These are phyloP conservation scores for Obelidium mucronatum DNA, from an alignment of 192 early-diverging fungal genomes.

Conservation along the genomic window DNA sequence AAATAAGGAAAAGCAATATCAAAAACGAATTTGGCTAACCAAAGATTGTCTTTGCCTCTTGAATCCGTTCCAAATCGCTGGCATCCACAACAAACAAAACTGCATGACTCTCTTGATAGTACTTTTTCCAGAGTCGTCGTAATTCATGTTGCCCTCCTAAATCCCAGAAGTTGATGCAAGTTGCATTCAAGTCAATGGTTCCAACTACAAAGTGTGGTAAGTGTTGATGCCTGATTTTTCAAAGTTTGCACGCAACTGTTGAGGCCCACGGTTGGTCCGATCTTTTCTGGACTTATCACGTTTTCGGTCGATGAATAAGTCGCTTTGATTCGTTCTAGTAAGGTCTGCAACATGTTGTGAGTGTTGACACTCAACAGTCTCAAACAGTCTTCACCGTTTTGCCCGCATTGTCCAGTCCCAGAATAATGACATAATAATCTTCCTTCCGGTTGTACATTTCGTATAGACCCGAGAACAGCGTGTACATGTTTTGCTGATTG, in stretches of 20 bases:
- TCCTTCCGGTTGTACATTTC: slow-evolving; percentile 87
- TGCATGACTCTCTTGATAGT: slow-evolving; percentile 92
- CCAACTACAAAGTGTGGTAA: slow-evolving; percentile 61
- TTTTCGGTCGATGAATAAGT: slow-evolving; percentile 69
- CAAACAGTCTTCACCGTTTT: slow-evolving; percentile 77
- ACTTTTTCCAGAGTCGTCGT: slow-evolving; percentile 90
- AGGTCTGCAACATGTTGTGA: slow-evolving; percentile 63
- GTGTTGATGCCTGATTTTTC: neutral
- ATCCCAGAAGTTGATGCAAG: slow-evolving; percentile 92
- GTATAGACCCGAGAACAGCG: slow-evolving; percentile 90
- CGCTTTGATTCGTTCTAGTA: slow-evolving; percentile 90
- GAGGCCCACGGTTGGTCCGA: slow-evolving; percentile 92
- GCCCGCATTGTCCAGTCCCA: slow-evolving; percentile 97
- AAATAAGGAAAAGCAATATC: too few relatives aligned
- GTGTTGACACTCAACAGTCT: neutral
- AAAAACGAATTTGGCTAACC: slow-evolving; percentile 54
- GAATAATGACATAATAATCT: slow-evolving; percentile 94
- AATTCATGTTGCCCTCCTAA: slow-evolving; percentile 91
- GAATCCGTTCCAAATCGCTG: slow-evolving; percentile 78
- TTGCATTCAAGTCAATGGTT: slow-evolving; percentile 72
- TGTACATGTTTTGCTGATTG: slow-evolving; percentile 89
- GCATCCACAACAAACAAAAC: slow-evolving; percentile 95
- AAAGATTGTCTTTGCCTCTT: slow-evolving; percentile 78
- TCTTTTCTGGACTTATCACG: slow-evolving; percentile 86
- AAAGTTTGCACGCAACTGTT: slow-evolving; percentile 67